Percentiles rank a stretch among this genome's conserved stretches.
phyloP scores from a whole-genome alignment of 2,329 filamentous ascomycete species.

The Colletotrichum simmondsii region DNA sequence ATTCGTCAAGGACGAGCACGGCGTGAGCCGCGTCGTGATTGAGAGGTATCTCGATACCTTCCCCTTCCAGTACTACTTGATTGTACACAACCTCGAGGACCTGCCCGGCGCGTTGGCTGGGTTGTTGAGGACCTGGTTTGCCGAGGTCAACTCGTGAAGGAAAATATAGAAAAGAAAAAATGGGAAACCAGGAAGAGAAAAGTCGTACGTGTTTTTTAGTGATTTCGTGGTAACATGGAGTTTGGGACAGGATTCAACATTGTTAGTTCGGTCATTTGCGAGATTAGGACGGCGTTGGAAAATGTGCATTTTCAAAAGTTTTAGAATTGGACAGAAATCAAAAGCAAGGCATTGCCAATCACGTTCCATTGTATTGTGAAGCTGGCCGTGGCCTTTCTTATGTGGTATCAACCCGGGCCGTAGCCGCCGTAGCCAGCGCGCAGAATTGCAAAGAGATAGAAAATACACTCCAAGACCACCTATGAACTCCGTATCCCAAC shows the following conservation, averaged over 20 bases:
- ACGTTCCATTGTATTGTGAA: conserved; percentile 1
- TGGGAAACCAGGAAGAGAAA: neutral
- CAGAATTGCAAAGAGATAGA: conserved; percentile 20
- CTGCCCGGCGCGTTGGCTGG: conserved; percentile 89
- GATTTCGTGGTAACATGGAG: neutral
- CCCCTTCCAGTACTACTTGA: conserved; percentile 96
- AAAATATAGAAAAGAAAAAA: conserved; percentile 13
- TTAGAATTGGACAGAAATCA: neutral
- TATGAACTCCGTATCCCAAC: conserved; percentile 18
- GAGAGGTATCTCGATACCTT: conserved; percentile 95
- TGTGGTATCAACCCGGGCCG: conserved; percentile 32
- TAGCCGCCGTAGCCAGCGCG: conserved; percentile 9
- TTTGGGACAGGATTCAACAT: neutral
- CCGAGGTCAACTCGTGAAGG: conserved; percentile 66
- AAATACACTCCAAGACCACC: conserved; percentile 11
- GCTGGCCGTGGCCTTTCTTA: neutral
- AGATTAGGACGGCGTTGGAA: neutral
- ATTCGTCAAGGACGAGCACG: conserved; percentile 74
- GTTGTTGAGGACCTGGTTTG: conserved; percentile 95
- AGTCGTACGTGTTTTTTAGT: neutral
- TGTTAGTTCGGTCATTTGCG: neutral
- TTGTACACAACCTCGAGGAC: conserved; percentile 92
- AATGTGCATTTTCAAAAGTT: neutral
- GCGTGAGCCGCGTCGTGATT: conserved; percentile 78
- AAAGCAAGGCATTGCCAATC: neutral